phyloP scores from a whole-genome alignment of 139 green algal species.

The Chlorella sp. region DNA sequence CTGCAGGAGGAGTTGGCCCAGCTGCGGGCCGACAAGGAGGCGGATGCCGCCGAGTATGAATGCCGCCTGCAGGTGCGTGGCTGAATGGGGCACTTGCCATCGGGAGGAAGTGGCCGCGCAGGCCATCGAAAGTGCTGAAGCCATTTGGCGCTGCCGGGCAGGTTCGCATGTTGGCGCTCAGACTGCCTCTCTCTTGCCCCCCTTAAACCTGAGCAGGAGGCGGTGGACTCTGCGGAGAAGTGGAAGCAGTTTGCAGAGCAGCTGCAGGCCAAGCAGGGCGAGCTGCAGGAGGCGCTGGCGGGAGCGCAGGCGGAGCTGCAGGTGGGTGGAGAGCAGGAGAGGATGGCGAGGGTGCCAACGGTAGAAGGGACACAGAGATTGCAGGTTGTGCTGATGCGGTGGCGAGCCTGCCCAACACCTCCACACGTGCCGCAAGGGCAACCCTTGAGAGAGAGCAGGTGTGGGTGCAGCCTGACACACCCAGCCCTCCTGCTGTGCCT shows the following conservation, averaged over 20 bases:
- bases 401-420: background rate
- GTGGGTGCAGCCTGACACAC: background rate
- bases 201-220: constrained; percentile 20
- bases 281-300: constrained; percentile 41
- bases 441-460: background rate
- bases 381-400: too few species aligned
- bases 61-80: background rate
- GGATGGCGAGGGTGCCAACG: too few species aligned
- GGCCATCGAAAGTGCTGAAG: too few species aligned
- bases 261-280: constrained; percentile 7
- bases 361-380: too few species aligned
- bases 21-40: background rate
- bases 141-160: background rate
- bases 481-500: background rate
- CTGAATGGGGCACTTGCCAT: too few species aligned
- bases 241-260: constrained; percentile 54
- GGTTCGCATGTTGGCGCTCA: background rate
- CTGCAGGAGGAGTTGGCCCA: constrained; percentile 17
- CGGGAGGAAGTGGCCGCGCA: too few species aligned
- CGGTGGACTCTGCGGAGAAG: constrained; percentile 52
- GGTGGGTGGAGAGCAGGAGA: background rate
- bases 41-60: constrained; percentile 20
- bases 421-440: background rate
- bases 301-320: constrained; percentile 27
- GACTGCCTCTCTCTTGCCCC: background rate